Evolutionary conservation across 495 filamentous ascomycete genomes (phyloP).

Genomic region (Penicillium soppii): DNA sequence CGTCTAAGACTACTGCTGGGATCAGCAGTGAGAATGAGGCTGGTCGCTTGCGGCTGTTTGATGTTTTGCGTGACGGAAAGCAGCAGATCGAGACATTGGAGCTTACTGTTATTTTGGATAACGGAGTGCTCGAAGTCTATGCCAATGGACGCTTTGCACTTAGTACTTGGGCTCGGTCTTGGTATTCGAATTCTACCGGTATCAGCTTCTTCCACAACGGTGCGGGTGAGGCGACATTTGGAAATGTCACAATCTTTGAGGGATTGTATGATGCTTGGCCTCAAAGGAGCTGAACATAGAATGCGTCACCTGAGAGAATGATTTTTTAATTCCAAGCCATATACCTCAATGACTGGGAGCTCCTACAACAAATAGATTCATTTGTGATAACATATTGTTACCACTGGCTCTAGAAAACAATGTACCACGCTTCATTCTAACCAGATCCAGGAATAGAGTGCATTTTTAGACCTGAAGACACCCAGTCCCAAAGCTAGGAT

Average conservation of each 20-base stretch:
- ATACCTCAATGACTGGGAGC: too few relatives aligned
- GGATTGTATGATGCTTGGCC: conserved; percentile 24
- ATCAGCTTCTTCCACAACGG: conserved; percentile 24
- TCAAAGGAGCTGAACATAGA: too few relatives aligned
- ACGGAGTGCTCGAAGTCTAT: conserved; percentile 19
- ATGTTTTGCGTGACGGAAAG: conserved; percentile 2
- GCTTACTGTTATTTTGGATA: conserved; percentile 20
- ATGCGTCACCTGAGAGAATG: too few relatives aligned
- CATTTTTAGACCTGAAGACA: too few relatives aligned
- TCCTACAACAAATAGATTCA: too few relatives aligned
- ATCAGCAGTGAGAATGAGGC: conserved; percentile 13
- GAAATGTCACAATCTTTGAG: conserved; percentile 15
- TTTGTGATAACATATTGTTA: too few relatives aligned
- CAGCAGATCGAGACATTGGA: conserved; percentile 18
- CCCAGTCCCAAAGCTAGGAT: too few relatives aligned
- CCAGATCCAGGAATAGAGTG: too few relatives aligned
- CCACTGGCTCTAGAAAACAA: too few relatives aligned
- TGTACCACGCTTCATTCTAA: too few relatives aligned
- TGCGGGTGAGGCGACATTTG: conserved; percentile 11
- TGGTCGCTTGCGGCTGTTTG: conserved; percentile 19
- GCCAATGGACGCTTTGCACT: conserved; percentile 23
- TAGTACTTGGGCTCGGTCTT: conserved; percentile 20
- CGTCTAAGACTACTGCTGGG: conserved; percentile 13
- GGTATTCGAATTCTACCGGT: conserved; percentile 22
- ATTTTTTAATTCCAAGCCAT: too few relatives aligned